phyloP scores from a whole-genome alignment of 768 basidiomycete species.

The Royoungia palumana region DNA sequence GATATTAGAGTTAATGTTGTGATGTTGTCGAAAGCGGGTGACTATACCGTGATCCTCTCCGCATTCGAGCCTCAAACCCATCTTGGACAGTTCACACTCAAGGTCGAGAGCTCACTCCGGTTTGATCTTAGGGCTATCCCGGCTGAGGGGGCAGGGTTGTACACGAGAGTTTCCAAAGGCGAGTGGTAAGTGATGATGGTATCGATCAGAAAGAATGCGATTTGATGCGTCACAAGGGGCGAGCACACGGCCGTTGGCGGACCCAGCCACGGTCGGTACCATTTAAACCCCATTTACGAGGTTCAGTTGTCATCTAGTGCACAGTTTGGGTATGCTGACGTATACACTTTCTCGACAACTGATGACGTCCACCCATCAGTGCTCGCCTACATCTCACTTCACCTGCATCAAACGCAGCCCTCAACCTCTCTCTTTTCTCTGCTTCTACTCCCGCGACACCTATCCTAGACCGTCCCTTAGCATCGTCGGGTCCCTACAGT shows the following conservation, averaged over 20 bases:
- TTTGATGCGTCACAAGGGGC: conserved; percentile 43
- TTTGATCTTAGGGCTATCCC: conserved; percentile 66
- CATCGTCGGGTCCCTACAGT: conserved; percentile 78
- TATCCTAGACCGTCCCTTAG: conserved; percentile 39
- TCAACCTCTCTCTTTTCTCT: conserved; percentile 62
- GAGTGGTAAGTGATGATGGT: conserved; percentile 55
- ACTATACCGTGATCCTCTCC: conserved; percentile 83
- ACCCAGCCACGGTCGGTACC: conserved; percentile 64
- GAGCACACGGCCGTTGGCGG: conserved; percentile 59
- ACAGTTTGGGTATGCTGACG: conserved; percentile 52
- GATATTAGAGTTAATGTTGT: not conserved
- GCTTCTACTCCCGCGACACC: conserved; percentile 7
- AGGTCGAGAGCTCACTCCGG: conserved; percentile 56
- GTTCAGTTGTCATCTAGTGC: conserved; percentile 49
- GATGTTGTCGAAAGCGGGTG: conserved; percentile 42
- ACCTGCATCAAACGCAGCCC: conserved; percentile 39
- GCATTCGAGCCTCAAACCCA: conserved; percentile 70
- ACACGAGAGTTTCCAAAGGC: conserved; percentile 61
- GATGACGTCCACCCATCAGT: conserved; percentile 34
- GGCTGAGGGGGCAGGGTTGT: conserved; percentile 93
- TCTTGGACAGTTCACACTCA: conserved; percentile 61
- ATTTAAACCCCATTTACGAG: conserved; percentile 65
- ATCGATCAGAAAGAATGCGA: not conserved
- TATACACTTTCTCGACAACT: conserved; percentile 26
- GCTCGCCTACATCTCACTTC: conserved; percentile 64